Evolutionary conservation across 176 grass and related monocot species (phyloP).

Genomic region (Poa pratensis): DNA sequence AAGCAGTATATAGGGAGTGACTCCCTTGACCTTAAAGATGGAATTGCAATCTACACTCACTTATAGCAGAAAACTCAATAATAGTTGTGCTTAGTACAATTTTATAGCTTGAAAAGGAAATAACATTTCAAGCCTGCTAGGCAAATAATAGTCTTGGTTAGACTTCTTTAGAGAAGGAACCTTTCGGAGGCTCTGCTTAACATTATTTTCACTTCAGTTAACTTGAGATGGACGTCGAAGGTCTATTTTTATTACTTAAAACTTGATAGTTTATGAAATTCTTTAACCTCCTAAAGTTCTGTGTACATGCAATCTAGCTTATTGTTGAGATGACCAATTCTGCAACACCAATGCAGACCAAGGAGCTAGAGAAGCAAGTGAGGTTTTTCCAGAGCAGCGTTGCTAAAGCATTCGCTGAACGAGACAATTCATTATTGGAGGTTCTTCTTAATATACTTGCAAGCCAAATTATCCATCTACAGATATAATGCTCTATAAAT

Average conservation of each 20-base stretch:
- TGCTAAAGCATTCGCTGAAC: slow-evolving; percentile 88
- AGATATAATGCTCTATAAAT: slow-evolving; percentile 19
- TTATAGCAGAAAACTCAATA: neutral
- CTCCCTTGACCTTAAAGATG: neutral
- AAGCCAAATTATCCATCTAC: slow-evolving; percentile 41
- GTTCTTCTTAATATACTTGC: slow-evolving; percentile 49
- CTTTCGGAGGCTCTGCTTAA: neutral
- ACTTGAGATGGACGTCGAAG: slow-evolving; percentile 11
- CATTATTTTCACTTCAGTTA: neutral
- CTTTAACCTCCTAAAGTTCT: slow-evolving; percentile 25
- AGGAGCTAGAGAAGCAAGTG: slow-evolving; percentile 92
- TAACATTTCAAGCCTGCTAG: slow-evolving; percentile 5
- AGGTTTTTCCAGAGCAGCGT: slow-evolving; percentile 96
- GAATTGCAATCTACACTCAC: neutral
- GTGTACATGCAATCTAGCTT: slow-evolving; percentile 8
- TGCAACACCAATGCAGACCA: slow-evolving; percentile 69
- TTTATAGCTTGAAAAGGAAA: slow-evolving; percentile 6
- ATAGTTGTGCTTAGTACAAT: neutral
- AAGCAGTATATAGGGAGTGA: slow-evolving; percentile 27
- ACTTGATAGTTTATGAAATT: slow-evolving; percentile 17
- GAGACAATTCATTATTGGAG: slow-evolving; percentile 90
- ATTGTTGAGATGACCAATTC: slow-evolving; percentile 7
- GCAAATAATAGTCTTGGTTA: slow-evolving; percentile 20
- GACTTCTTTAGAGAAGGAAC: neutral
- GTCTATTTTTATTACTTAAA: slow-evolving; percentile 14